Evolutionary conservation across 495 filamentous ascomycete genomes (phyloP).

Genomic region (Penicillium robsamsonii): DNA sequence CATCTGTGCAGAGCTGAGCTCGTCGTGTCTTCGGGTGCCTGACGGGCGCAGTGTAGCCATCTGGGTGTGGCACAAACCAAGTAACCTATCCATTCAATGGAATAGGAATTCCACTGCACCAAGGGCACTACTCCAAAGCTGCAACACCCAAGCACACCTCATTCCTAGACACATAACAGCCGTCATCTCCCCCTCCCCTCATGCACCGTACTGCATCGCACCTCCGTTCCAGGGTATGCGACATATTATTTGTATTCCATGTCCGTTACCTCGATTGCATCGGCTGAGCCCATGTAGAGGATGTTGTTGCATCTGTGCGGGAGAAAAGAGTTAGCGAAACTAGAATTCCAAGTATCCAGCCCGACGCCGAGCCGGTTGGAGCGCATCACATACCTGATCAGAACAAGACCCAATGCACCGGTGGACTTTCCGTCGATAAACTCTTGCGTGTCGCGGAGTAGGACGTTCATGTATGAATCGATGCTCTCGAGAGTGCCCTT

Average conservation of each 20-base stretch:
- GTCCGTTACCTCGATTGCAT: conserved; percentile 59
- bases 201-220: background rate
- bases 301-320: conserved; percentile 83
- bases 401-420: conserved; percentile 79
- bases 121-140: background rate
- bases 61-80: background rate
- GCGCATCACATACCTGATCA: conserved; percentile 70
- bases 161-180: background rate
- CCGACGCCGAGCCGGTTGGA: background rate
- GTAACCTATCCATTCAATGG: background rate
- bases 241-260: conserved; percentile 41
- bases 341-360: background rate
- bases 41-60: background rate
- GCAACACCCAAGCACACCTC: background rate
- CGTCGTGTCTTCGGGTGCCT: background rate
- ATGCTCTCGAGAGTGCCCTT: conserved; percentile 86
- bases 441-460: conserved; percentile 85
- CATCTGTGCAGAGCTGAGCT: conserved; percentile 1
- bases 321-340: conserved; percentile 22
- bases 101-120: background rate
- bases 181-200: conserved; percentile 1
- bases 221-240: background rate
- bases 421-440: conserved; percentile 86
- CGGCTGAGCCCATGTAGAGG: conserved; percentile 73
- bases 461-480: conserved; percentile 98